These are phyloP conservation scores for Rhizoclosmatium hyalinum DNA, from an alignment of 371 early-diverging fungal species.

Conservation along the genomic window DNA sequence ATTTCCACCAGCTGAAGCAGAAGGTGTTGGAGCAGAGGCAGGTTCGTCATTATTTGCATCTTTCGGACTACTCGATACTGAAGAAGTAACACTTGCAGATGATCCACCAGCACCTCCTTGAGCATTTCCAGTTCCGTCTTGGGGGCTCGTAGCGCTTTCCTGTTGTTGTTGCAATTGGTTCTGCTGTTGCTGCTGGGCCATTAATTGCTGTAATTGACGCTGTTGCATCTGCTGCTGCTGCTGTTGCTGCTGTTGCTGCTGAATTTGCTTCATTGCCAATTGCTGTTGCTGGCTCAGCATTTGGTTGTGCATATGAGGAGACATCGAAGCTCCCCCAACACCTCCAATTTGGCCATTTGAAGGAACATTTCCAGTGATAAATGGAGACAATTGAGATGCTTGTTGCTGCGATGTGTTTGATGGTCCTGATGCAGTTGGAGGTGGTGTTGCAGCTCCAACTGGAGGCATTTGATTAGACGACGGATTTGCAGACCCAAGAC, in stretches of 20 bases:
- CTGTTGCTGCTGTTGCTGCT: conserved; percentile 11
- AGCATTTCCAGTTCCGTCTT: background rate
- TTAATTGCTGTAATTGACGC: conserved; percentile 12
- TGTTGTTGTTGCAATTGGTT: background rate
- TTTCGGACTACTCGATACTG: background rate
- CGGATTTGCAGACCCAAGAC: background rate
- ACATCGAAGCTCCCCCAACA: background rate
- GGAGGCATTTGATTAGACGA: background rate
- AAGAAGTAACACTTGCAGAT: background rate
- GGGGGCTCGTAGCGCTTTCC: background rate
- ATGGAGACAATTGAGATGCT: background rate
- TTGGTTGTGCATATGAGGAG: conserved; percentile 1
- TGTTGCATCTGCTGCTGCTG: conserved; percentile 19
- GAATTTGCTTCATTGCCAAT: background rate
- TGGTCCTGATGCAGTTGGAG: background rate
- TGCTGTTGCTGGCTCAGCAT: conserved; percentile 1
- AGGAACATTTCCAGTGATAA: background rate
- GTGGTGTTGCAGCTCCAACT: background rate
- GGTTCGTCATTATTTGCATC: background rate
- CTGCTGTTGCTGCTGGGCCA: conserved; percentile 7
- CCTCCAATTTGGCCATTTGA: background rate
- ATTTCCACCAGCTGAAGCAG: too few species aligned
- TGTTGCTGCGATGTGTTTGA: background rate
- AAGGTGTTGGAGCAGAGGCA: background rate
- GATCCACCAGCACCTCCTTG: background rate